These are phyloP conservation scores for Teratosphaeriaceae sp. DNA, from an alignment of 2,329 filamentous ascomycete species.

Conservation along the genomic window DNA sequence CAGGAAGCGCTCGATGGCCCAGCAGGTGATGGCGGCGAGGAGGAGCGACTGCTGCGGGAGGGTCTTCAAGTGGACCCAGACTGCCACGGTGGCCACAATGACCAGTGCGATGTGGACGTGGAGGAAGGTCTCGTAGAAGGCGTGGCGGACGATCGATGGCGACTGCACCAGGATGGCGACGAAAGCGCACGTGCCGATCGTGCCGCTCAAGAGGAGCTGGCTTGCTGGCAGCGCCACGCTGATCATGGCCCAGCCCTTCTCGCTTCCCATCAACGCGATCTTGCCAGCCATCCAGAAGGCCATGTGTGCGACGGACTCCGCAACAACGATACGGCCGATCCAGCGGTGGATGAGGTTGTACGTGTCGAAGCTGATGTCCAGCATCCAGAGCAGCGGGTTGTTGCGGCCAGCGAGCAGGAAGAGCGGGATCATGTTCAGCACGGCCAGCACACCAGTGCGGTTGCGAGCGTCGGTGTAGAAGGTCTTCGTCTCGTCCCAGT, in stretches of 20 bases:
- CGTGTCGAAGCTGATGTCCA: conserved; percentile 72
- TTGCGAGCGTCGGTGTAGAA: conserved; percentile 60
- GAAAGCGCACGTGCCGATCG: conserved; percentile 56
- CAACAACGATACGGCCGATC: conserved; percentile 68
- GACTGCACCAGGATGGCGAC: conserved; percentile 61
- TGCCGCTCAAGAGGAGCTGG: conserved; percentile 53
- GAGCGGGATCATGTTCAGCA: conserved; percentile 72
- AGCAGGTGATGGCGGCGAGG: conserved; percentile 58
- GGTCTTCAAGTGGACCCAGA: conserved; percentile 59
- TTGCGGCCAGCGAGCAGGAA: conserved; percentile 52
- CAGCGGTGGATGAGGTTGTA: conserved; percentile 78
- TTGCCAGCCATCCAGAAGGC: conserved; percentile 50
- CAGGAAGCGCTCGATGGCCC: conserved; percentile 56
- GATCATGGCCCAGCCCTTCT: conserved; percentile 46
- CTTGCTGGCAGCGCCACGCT: conserved; percentile 32
- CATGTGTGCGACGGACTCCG: conserved; percentile 63
- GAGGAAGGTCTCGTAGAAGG: conserved; percentile 75
- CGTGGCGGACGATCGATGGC: conserved; percentile 63
- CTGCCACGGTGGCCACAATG: conserved; percentile 51
- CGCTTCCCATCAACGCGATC: conserved; percentile 32
- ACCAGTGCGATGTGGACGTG: conserved; percentile 62
- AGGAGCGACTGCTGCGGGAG: conserved; percentile 55
- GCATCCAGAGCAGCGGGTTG: conserved; percentile 66
- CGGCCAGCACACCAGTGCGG: conserved; percentile 61
- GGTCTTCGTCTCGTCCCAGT: conserved; percentile 57